Evolutionary conservation across 2,329 filamentous ascomycete species (phyloP).

Genomic region (Calonectria crousiana): DNA sequence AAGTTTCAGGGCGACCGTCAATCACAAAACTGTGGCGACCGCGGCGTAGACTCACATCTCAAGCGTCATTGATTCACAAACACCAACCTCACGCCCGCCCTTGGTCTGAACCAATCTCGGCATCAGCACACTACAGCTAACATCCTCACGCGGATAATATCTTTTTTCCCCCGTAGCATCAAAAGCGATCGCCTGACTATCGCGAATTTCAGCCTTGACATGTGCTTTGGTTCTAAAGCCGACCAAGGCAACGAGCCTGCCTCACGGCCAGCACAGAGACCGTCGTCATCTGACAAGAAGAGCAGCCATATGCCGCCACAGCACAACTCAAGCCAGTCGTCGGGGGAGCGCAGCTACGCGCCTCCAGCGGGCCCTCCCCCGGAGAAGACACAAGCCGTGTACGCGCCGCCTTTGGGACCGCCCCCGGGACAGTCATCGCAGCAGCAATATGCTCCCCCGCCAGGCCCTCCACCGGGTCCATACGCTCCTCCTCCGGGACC

Average conservation of each 20-base stretch:
- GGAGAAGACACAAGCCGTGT: constrained; percentile 33
- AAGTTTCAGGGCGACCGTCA: background rate
- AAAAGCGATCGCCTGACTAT: background rate
- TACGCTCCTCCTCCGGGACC: constrained; percentile 48
- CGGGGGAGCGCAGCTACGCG: constrained; percentile 39
- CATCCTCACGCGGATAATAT: background rate
- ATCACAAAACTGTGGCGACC: background rate
- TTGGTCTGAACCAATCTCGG: background rate
- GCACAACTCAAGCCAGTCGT: constrained; percentile 34
- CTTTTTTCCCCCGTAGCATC: background rate
- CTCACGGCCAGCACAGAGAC: constrained; percentile 53
- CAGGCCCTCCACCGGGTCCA: constrained; percentile 48
- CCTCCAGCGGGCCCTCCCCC: constrained; percentile 49
- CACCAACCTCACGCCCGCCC: background rate
- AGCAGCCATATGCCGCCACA: constrained; percentile 42
- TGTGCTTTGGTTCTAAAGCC: constrained; percentile 65
- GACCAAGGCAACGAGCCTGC: constrained; percentile 53
- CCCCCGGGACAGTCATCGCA: constrained; percentile 37
- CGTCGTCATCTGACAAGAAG: constrained; percentile 43
- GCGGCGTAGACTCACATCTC: background rate
- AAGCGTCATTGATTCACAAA: background rate
- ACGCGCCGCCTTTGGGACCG: constrained; percentile 46
- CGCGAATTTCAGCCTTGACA: constrained; percentile 36
- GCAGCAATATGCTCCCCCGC: constrained; percentile 42
- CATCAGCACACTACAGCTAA: background rate